These are phyloP conservation scores for Chytriomyces hyalinus DNA, from an alignment of 192 early-diverging fungal genomes.

Conservation along the genomic window DNA sequence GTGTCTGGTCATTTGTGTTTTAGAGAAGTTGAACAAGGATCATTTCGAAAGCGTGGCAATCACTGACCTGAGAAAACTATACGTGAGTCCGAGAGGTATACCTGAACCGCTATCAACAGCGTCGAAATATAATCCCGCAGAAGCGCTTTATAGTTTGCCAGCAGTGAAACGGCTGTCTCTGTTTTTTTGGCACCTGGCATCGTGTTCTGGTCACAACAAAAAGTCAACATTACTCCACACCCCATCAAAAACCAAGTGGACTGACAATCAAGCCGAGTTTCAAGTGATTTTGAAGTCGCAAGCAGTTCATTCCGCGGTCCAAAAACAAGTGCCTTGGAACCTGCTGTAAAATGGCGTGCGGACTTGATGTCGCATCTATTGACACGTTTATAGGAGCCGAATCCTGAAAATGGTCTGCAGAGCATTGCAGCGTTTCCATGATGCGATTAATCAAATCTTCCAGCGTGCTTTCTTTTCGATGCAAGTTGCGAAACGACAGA, in stretches of 20 bases:
- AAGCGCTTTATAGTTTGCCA: constrained; percentile 12
- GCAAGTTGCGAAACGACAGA: neutral
- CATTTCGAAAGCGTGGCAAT: neutral
- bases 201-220: constrained; percentile 5
- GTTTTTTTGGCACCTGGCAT: neutral
- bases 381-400: too few species aligned
- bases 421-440: neutral
- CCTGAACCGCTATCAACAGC: neutral
- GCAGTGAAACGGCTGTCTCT: neutral
- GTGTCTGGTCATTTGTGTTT: neutral
- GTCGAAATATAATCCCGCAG: constrained; percentile 8
- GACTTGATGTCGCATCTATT: neutral
- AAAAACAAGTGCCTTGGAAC: constrained; percentile 3
- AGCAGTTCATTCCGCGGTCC: constrained; percentile 17
- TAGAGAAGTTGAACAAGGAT: too few species aligned
- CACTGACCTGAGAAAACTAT: constrained; percentile 5
- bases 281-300: constrained; percentile 21
- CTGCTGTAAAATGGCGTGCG: neutral
- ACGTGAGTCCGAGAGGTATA: constrained; percentile 11
- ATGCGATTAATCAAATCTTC: neutral
- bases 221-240: neutral
- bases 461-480: too few species aligned
- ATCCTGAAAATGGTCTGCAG: neutral
- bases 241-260: neutral
- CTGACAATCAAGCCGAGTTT: constrained; percentile 17